These are phyloP conservation scores for Camellia sinensis DNA, from an alignment of 148 eudicot species.

Conservation along the genomic window DNA sequence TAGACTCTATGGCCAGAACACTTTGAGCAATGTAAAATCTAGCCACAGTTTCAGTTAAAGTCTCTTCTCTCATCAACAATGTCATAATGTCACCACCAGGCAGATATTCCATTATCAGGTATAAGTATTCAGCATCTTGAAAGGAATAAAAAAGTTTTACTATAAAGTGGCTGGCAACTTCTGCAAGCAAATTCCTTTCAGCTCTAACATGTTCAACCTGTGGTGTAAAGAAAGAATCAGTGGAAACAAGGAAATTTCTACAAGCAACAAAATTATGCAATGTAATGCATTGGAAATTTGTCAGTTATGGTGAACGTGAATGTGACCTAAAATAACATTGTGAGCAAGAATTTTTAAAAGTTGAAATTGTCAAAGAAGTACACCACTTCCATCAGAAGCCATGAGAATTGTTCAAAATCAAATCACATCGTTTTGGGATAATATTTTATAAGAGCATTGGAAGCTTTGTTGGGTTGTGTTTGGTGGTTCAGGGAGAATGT, in stretches of 20 bases:
- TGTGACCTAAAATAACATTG: background rate
- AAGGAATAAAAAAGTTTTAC: conserved; percentile 70
- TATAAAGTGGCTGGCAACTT: conserved; percentile 61
- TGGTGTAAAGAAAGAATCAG: background rate
- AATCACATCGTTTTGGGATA: background rate
- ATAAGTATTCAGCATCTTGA: conserved; percentile 69
- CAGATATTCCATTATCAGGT: conserved; percentile 69
- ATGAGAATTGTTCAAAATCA: conserved; percentile 3
- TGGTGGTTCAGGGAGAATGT: no score
- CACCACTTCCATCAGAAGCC: background rate
- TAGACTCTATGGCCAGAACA: conserved; percentile 71
- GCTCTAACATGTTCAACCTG: conserved; percentile 80
- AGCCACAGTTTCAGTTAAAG: conserved; percentile 62
- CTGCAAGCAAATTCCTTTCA: conserved; percentile 73
- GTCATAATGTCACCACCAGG: conserved; percentile 87
- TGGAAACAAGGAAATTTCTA: background rate
- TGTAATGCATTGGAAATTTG: no score
- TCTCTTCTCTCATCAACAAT: conserved; percentile 69
- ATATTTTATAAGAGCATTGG: no score
- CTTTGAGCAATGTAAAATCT: conserved; percentile 68
- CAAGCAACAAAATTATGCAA: background rate
- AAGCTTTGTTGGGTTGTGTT: no score
- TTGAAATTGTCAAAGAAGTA: background rate
- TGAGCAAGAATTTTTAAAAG: conserved; percentile 1
- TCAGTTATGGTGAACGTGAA: background rate